Evolutionary conservation across 148 eudicot species (phyloP).

Genomic region (Linanthus parryae): DNA sequence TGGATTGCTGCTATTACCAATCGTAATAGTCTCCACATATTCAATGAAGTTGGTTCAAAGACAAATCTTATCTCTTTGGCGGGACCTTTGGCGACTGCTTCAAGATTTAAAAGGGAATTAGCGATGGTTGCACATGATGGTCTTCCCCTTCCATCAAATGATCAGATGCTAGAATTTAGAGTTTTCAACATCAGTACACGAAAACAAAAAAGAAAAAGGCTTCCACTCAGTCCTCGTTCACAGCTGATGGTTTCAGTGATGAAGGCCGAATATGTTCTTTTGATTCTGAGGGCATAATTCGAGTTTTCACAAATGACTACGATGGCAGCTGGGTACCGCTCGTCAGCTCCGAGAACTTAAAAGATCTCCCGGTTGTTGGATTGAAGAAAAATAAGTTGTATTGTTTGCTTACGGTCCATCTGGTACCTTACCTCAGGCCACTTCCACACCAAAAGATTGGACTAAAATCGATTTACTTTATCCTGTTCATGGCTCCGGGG

Average conservation of each 20-base stretch:
- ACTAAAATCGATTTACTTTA: slow-evolving; percentile 84
- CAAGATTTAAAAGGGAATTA: slow-evolving; percentile 72
- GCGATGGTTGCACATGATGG: slow-evolving; percentile 84
- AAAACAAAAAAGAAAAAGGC: slow-evolving; percentile 53
- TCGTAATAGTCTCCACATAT: slow-evolving; percentile 78
- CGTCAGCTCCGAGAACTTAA: slow-evolving; percentile 77
- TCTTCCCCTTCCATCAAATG: slow-evolving; percentile 73
- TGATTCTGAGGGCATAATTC: slow-evolving; percentile 87
- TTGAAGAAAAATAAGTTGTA: slow-evolving; percentile 64
- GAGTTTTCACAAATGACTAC: slow-evolving; percentile 76
- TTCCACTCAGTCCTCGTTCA: slow-evolving; percentile 89
- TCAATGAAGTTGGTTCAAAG: slow-evolving; percentile 92
- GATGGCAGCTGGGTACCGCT: slow-evolving; percentile 97
- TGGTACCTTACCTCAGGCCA: slow-evolving; percentile 83
- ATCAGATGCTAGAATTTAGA: slow-evolving; percentile 91
- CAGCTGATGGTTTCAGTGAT: slow-evolving; percentile 78
- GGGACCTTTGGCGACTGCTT: slow-evolving; percentile 91
- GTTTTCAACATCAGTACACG: slow-evolving; percentile 58
- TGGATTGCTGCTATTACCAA: slow-evolving; percentile 97
- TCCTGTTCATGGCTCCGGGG: slow-evolving; percentile 85
- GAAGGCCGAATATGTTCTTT: slow-evolving; percentile 85
- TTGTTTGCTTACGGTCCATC: slow-evolving; percentile 88
- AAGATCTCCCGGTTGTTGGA: slow-evolving; percentile 86
- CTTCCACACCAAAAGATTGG: slow-evolving; percentile 71
- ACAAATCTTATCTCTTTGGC: slow-evolving; percentile 69